phyloP scores from a whole-genome alignment of 2,329 filamentous ascomycete species.

The Metarhizium humberi region DNA sequence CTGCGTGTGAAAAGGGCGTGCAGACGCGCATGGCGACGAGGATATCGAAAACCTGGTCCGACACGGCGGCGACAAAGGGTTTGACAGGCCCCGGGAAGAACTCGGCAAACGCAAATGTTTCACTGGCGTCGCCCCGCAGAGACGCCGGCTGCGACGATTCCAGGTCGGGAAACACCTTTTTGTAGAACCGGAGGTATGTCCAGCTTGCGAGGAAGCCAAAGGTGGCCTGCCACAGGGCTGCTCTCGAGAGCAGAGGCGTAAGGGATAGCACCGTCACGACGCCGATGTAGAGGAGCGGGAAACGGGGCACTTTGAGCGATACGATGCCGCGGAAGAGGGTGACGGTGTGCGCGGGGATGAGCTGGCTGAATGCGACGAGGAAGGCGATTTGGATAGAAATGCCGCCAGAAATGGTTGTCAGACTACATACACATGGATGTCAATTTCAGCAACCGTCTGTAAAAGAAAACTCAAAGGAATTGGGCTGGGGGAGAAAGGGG shows the following conservation, averaged over 20 bases:
- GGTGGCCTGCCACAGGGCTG: slow-evolving; percentile 69
- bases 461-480: background rate
- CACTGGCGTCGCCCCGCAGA: slow-evolving; percentile 83
- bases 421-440: slow-evolving; percentile 30
- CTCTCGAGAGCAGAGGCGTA: slow-evolving; percentile 53
- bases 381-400: slow-evolving; percentile 87
- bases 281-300: slow-evolving; percentile 65
- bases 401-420: slow-evolving; percentile 79
- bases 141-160: slow-evolving; percentile 50
- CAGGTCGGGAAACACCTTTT: slow-evolving; percentile 61
- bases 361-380: slow-evolving; percentile 94
- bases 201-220: slow-evolving; percentile 82
- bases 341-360: slow-evolving; percentile 93
- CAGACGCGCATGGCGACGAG: slow-evolving; percentile 71
- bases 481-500: too few species aligned
- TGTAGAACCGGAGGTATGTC: slow-evolving; percentile 96
- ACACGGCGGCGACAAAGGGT: slow-evolving; percentile 63
- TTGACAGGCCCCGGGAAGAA: slow-evolving; percentile 87
- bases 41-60: slow-evolving; percentile 63
- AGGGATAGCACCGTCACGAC: slow-evolving; percentile 56
- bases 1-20: slow-evolving; percentile 75
- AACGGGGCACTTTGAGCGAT: slow-evolving; percentile 73
- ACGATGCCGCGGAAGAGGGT: slow-evolving; percentile 83
- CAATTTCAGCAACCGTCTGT: background rate
- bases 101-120: slow-evolving; percentile 91